phyloP scores from a whole-genome alignment of 1,284 basidiomycete genomes.

The Trichosporon sp. region DNA sequence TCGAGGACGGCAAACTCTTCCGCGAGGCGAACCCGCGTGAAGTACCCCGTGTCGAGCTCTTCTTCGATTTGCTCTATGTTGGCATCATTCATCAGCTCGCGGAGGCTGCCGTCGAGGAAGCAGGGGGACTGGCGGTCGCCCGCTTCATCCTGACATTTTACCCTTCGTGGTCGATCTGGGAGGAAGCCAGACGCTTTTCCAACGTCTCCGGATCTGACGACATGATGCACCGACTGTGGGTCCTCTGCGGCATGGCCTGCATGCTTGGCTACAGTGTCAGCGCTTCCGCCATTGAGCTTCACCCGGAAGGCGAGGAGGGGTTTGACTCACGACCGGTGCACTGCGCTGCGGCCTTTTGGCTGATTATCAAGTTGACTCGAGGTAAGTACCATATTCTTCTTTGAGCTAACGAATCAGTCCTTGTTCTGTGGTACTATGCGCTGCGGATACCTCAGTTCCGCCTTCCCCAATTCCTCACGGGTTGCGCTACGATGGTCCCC shows the following conservation, averaged over 20 bases:
- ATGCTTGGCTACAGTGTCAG: conserved; percentile 46
- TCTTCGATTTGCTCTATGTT: conserved; percentile 49
- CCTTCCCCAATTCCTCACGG: conserved; percentile 26
- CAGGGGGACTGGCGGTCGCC: conserved; percentile 25
- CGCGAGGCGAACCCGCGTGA: conserved; percentile 29
- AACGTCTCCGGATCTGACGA: conserved; percentile 46
- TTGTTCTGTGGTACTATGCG: conserved; percentile 32
- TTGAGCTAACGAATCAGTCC: conserved; percentile 11
- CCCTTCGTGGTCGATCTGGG: conserved; percentile 48
- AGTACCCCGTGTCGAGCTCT: conserved; percentile 44
- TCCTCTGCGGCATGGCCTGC: conserved; percentile 44
- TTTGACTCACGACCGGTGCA: conserved; percentile 15
- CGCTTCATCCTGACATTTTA: conserved; percentile 39
- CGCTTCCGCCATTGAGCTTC: conserved; percentile 38
- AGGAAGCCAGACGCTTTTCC: conserved; percentile 43
- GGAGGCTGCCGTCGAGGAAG: conserved; percentile 19
- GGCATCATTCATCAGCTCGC: conserved; percentile 49
- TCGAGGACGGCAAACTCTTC: conserved; percentile 25
- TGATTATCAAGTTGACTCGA: conserved; percentile 32
- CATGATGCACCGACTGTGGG: conserved; percentile 44
- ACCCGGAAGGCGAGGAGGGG: background rate
- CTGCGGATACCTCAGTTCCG: conserved; percentile 40
- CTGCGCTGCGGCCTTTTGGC: conserved; percentile 33
- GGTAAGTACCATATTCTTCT: conserved; percentile 17
- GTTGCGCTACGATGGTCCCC: conserved; percentile 31